Base-by-base conservation (phyloP, 495 filamentous ascomycete species). In the Tuber aestivum region DNA sequence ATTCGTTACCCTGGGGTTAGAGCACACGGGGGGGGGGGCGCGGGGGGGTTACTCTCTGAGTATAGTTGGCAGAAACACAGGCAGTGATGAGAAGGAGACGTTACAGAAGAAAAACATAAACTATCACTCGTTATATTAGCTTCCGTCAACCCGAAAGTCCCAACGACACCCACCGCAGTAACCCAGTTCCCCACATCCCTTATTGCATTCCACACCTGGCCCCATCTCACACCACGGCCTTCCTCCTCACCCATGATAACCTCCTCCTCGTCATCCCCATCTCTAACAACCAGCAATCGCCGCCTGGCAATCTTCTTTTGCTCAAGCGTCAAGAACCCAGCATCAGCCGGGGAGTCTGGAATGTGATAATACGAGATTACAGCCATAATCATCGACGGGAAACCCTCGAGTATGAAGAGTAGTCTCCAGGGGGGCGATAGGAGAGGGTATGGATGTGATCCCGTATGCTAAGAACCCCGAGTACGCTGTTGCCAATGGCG, bases 11-110 rank as follows among this genome's bases (percentile, higher is more conserved):
- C 38, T 35, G 10, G 41, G 1, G 3, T 20, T 45, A 8, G 48
- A 45, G 10, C 50, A 27, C 50, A 27, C 56, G 27, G 27, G 50
- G 5, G 50, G 10, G 14, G 38, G 38, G 68, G 40, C 35, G n/a
- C n/a, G n/a, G n/a, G 16, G 40, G 37, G 41, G 20, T 70, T 80
- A 80, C 50, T 90, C 87, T 71, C 89, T 86, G 20, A 94, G 86
- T 81, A 96, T 94, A 16, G 91, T 91, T 0, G 93, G 93, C 2
- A 97, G 86, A 82, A 95, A 97, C 4, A 95, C 92, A 0, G 93
- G 92, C 12, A 97, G 87, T 9, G 92, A 94, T n/a, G 91, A 90
- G 84, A 94, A 96, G 74, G 91, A 87, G 69, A 89, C 86, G 73
- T 89, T 89, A 80, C 87, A 87, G 76, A 87, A 87, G 76, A 89